Conservation (phyloP, 176 grass and related monocot genomes). For the Areca catechu region DNA sequence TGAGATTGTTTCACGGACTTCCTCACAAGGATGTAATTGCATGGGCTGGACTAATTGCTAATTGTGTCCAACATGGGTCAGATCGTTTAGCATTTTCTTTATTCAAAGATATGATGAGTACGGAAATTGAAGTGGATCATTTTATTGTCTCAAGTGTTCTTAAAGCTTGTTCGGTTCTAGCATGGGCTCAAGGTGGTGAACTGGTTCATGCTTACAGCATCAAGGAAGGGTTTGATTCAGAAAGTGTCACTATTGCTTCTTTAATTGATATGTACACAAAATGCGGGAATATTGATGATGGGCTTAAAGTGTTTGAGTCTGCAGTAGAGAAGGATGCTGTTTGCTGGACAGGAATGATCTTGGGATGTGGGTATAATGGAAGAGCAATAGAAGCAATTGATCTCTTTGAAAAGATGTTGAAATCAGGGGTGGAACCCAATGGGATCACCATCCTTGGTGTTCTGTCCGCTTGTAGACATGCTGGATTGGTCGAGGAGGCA, state of each 20-base stretch:
- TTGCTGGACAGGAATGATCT: constrained; percentile 30
- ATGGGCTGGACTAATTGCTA: constrained; percentile 20
- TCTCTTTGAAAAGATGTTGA: constrained; percentile 26
- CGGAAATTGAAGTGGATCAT: constrained; percentile 9
- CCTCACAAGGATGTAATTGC: constrained; percentile 26
- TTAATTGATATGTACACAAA: constrained; percentile 37
- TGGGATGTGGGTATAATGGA: constrained; percentile 29
- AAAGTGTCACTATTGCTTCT: constrained; percentile 18
- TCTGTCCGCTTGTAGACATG: constrained; percentile 38
- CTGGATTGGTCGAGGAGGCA: constrained; percentile 24
- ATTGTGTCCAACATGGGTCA: constrained; percentile 22
- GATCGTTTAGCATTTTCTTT: constrained; percentile 21
- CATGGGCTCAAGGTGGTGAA: constrained; percentile 20
- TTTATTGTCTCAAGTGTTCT: constrained; percentile 24
- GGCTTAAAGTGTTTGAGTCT: constrained; percentile 22
- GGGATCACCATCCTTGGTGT: constrained; percentile 24
- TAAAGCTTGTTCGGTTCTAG: constrained; percentile 28
- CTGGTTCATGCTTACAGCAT: constrained; percentile 23
- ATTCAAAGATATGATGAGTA: constrained; percentile 15
- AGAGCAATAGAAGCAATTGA: constrained; percentile 21
- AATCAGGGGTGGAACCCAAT: constrained; percentile 25
- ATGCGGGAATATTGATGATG: constrained; percentile 28
- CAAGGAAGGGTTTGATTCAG: constrained; percentile 23
- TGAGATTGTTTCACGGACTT: constrained; percentile 16
- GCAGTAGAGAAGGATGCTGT: constrained; percentile 14